Conservation (phyloP, 169 alveolate species). For the Blepharisma undulans region DNA sequence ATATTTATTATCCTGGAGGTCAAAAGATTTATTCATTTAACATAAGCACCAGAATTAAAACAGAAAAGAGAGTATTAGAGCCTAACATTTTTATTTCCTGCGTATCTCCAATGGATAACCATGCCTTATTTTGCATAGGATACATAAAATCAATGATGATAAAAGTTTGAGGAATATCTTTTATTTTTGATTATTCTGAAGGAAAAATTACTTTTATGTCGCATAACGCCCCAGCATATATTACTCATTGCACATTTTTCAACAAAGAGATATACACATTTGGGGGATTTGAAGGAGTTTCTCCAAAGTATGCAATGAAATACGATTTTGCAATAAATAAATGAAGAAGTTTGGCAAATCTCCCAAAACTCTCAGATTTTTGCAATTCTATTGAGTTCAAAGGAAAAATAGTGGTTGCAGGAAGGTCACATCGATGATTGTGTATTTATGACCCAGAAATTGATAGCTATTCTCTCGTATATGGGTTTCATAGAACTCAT, state of each 20-base stretch:
- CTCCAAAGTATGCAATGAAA: neutral
- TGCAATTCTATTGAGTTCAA: neutral
- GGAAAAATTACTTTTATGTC: neutral
- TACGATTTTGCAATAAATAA: neutral
- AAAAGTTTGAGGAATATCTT: neutral
- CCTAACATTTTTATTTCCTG: neutral
- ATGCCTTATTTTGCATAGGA: neutral
- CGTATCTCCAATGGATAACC: neutral
- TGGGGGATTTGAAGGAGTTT: neutral
- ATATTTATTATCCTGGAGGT: neutral
- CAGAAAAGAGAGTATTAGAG: neutral
- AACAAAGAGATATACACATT: neutral
- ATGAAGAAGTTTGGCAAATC: neutral
- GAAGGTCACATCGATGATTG: neutral
- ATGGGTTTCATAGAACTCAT: neutral
- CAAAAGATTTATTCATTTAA: neutral
- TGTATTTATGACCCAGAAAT: neutral
- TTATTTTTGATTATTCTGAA: neutral
- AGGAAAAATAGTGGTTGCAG: neutral
- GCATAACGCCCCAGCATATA: neutral
- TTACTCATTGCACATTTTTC: neutral
- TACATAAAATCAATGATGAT: neutral
- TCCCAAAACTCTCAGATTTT: neutral
- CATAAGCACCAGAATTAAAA: neutral
- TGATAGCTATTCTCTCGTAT: neutral